phyloP scores from a whole-genome alignment of 306 rosid genomes.

The Trichosanthes truncata region DNA sequence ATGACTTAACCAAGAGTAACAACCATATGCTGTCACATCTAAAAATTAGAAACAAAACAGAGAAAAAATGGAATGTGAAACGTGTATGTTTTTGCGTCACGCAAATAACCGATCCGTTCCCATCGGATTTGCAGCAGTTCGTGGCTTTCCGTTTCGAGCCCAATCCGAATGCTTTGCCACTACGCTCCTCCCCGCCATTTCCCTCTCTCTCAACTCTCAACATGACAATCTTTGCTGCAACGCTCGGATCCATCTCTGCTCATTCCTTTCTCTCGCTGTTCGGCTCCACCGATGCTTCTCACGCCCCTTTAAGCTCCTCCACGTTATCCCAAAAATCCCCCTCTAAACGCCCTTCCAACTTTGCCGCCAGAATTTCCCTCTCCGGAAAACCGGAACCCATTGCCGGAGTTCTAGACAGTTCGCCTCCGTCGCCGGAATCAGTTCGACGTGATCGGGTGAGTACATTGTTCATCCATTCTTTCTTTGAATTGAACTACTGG shows the following conservation, averaged over 20 bases:
- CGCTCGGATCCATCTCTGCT: slow-evolving; percentile 34
- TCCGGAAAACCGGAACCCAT: slow-evolving; percentile 27
- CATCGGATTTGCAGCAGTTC: not conserved
- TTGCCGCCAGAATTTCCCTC: slow-evolving; percentile 26
- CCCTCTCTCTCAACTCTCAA: not conserved
- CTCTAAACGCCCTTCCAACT: slow-evolving; percentile 16
- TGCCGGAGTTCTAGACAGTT: slow-evolving; percentile 23
- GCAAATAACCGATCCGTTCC: not conserved
- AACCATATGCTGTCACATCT: too few relatives aligned
- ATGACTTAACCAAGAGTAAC: too few relatives aligned
- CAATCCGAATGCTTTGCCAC: not conserved
- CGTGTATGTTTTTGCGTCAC: not conserved
- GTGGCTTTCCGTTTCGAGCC: not conserved
- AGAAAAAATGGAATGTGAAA: not conserved
- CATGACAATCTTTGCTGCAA: slow-evolving; percentile 44
- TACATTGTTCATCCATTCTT: not conserved
- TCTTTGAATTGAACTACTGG: not conserved
- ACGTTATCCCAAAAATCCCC: slow-evolving; percentile 17
- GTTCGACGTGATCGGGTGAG: slow-evolving; percentile 62
- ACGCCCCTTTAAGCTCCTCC: slow-evolving; percentile 8
- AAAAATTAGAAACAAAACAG: not conserved
- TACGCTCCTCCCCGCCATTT: not conserved
- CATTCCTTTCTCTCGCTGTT: slow-evolving; percentile 26
- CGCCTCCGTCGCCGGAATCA: slow-evolving; percentile 26
- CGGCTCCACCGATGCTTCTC: slow-evolving; percentile 16